Evolutionary conservation across 148 eudicot species (phyloP).

Genomic region (Polygonum maritimum): DNA sequence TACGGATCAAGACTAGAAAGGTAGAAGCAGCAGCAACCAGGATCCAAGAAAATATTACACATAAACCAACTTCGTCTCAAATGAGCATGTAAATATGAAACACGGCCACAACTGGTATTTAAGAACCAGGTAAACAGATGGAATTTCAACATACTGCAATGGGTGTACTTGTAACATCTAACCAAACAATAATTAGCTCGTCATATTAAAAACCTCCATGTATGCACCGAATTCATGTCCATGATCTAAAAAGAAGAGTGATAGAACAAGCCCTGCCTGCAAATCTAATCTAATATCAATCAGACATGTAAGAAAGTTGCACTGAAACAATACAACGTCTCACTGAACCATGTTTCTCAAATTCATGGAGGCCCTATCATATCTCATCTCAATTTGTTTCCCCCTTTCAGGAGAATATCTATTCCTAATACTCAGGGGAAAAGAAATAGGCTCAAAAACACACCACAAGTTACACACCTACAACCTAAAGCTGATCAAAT

Average conservation of each 20-base stretch:
- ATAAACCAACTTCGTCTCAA: not conserved
- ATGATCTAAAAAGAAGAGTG: too few species aligned
- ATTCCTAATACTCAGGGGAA: not conserved
- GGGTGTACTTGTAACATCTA: too few species aligned
- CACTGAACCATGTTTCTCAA: not conserved
- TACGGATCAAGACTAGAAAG: not conserved
- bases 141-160: too few species aligned
- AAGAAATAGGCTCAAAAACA: not conserved
- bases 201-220: too few species aligned
- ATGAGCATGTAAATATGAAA: too few species aligned
- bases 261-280: too few species aligned
- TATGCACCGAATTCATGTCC: too few species aligned
- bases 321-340: too few species aligned
- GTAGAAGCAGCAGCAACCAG: not conserved
- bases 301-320: not conserved
- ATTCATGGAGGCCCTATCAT: not conserved
- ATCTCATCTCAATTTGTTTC: not conserved
- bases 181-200: too few species aligned
- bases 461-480: not conserved
- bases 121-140: too few species aligned
- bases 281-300: too few species aligned
- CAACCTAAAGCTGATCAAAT: not conserved
- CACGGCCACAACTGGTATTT: too few species aligned
- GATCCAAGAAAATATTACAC: not conserved
- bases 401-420: not conserved